phyloP scores from a whole-genome alignment of 2,329 filamentous ascomycete genomes.

The Aspergillus sp. region DNA sequence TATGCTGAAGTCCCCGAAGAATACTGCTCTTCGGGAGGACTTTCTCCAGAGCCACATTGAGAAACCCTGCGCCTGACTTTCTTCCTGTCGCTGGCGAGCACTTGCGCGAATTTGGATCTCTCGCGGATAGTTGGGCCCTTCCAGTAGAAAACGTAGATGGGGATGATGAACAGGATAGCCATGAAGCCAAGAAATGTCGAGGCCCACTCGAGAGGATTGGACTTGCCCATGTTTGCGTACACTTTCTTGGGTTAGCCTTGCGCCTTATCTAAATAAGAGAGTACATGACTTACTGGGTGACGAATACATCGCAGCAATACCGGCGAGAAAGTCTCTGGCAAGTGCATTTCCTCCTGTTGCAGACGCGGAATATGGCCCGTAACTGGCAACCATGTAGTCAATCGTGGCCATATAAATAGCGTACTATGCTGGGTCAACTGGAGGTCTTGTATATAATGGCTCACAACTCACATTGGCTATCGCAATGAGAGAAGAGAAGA shows the following conservation, averaged over 20 bases:
- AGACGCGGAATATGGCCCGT: constrained; percentile 56
- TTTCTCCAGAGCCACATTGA: constrained; percentile 18
- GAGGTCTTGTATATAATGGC: neutral
- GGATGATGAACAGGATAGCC: constrained; percentile 51
- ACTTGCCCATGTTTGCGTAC: constrained; percentile 43
- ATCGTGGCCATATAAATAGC: constrained; percentile 56
- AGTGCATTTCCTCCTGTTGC: constrained; percentile 60
- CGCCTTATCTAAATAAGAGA: neutral
- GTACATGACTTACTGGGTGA: constrained; percentile 36
- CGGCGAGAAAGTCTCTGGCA: constrained; percentile 55
- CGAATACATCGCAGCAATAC: constrained; percentile 52
- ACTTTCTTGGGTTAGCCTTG: constrained; percentile 19
- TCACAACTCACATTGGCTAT: constrained; percentile 48
- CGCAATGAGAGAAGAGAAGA: constrained; percentile 52
- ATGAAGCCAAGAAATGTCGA: constrained; percentile 55
- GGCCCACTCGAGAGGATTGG: constrained; percentile 47
- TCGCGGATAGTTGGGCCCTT: constrained; percentile 52
- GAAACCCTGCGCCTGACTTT: constrained; percentile 16
- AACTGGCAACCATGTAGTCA: constrained; percentile 60
- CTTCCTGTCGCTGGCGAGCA: constrained; percentile 41
- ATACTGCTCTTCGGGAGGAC: constrained; percentile 18
- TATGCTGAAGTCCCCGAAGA: neutral
- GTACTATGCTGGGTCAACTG: constrained; percentile 16
- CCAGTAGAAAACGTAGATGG: constrained; percentile 60
- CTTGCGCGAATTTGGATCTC: constrained; percentile 56